Evolutionary conservation across 345 rosid species (phyloP).

Genomic region (Aquilaria yunnanensis): DNA sequence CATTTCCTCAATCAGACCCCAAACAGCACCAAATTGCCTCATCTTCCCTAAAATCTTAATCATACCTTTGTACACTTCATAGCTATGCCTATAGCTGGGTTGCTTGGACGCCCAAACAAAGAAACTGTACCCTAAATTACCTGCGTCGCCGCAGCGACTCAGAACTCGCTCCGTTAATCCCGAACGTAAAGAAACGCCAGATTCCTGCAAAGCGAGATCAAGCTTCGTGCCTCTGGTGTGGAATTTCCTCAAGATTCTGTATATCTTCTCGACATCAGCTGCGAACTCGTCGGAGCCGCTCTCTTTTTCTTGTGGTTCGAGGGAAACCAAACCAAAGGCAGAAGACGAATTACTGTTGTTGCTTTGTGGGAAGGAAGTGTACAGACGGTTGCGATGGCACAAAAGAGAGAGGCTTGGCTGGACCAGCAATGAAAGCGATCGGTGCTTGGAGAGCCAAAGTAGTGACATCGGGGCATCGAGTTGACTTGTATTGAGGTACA

Average conservation of each 20-base stretch:
- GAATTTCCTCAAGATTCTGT: slow-evolving; percentile 64
- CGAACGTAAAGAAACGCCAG: slow-evolving; percentile 57
- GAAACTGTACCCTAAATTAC: slow-evolving; percentile 76
- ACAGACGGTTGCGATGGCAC: background rate
- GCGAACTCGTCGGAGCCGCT: slow-evolving; percentile 48
- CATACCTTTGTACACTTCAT: slow-evolving; percentile 70
- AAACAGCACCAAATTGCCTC: slow-evolving; percentile 80
- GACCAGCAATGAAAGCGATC: background rate
- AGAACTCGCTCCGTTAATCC: slow-evolving; percentile 79
- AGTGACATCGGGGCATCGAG: too few species aligned
- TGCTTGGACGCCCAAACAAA: slow-evolving; percentile 83
- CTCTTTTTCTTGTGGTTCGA: slow-evolving; percentile 22
- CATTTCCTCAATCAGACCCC: slow-evolving; percentile 90
- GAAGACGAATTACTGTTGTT: slow-evolving; percentile 11
- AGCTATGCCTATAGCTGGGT: slow-evolving; percentile 60
- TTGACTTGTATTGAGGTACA: too few species aligned
- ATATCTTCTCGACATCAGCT: slow-evolving; percentile 70
- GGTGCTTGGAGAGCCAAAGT: background rate
- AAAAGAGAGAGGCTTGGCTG: background rate
- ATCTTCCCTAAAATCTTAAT: slow-evolving; percentile 68
- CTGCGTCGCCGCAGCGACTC: slow-evolving; percentile 89
- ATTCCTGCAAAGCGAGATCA: slow-evolving; percentile 69
- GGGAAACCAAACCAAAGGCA: slow-evolving; percentile 43
- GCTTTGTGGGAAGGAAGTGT: background rate
- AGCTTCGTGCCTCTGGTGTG: slow-evolving; percentile 69